Base-by-base conservation (phyloP, 73 alveolate genomes). In the Paramecium caudatum region DNA sequence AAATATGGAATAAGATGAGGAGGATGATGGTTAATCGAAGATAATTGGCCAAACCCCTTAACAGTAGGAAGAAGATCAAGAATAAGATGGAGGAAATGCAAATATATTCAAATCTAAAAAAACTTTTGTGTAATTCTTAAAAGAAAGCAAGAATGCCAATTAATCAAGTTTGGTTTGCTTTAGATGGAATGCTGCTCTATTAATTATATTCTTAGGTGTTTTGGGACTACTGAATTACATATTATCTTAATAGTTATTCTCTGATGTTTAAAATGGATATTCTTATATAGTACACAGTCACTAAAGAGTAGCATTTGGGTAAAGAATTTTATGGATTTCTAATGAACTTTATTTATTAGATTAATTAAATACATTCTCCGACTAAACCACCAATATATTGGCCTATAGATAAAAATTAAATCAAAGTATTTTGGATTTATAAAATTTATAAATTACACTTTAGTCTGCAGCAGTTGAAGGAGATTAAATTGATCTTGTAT, bases 31-130 rank as follows among this genome's bases (percentile, higher is more conserved):
- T 19, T 61, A 83, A 83, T 83, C 43, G 0, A 65, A 65, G 17
- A 65, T 65, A 15, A 49, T 30, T 3, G 83, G 83, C 7, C 19
- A 36, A 65, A n/a, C 7, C 33, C 50, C 50, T 25, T 33, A 15
- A 13, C 27, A 65, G 61, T 61, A 83, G 21, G 91, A 83, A 47
- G 91, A 82, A 21, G 91, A 82, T 45, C 49, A 83, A 50, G 91
- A 83, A 55, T 25, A 48, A 34, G 82, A 83, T 7, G 46, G 46
- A 50, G 91, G 82, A 5, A 48, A 70, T 83, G 82, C 85, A 23
- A 83, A 83, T 83, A 65, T 83, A 8, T 83, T 37, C 19, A 83
- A 83, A 61, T 45, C 55, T 16, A 83, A 55, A 21, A 46, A 32
- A 21, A 55, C 84, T 0, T 83, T 83, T 50, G 84, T 50, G 0